These are phyloP conservation scores for Alternaria solani DNA, from an alignment of 2,329 filamentous ascomycete genomes.

Conservation along the genomic window DNA sequence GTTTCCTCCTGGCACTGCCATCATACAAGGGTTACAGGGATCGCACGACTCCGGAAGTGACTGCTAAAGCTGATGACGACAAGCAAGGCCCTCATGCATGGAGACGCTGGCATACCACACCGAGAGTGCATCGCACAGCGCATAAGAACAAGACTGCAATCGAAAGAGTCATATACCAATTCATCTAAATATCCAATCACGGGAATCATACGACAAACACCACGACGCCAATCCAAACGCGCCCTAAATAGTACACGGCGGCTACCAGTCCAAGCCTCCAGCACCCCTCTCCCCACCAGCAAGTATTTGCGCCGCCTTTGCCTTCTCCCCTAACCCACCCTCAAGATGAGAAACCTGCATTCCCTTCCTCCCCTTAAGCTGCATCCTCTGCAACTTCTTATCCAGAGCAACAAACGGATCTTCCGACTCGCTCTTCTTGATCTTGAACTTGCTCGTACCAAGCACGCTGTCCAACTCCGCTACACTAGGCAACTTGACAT, in stretches of 20 bases:
- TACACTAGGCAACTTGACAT: conserved; percentile 80
- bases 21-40: neutral
- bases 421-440: conserved; percentile 72
- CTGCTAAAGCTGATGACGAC: neutral
- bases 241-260: neutral
- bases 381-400: conserved; percentile 59
- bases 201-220: conserved; percentile 4
- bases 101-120: neutral
- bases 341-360: conserved; percentile 56
- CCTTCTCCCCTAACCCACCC: conserved; percentile 54
- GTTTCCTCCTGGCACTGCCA: neutral
- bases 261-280: conserved; percentile 56
- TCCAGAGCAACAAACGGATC: conserved; percentile 66
- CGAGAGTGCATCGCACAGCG: neutral
- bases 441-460: conserved; percentile 80
- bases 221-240: neutral
- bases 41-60: neutral
- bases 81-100: neutral
- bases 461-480: conserved; percentile 81
- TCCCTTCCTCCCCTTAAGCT: conserved; percentile 63
- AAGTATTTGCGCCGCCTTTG: conserved; percentile 55
- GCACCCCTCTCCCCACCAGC: conserved; percentile 56
- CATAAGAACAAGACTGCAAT: neutral
- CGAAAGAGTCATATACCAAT: neutral
- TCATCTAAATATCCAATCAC: neutral